Evolutionary conservation across 2,329 filamentous ascomycete genomes (phyloP).

Genomic region (Tothia fuscella): DNA sequence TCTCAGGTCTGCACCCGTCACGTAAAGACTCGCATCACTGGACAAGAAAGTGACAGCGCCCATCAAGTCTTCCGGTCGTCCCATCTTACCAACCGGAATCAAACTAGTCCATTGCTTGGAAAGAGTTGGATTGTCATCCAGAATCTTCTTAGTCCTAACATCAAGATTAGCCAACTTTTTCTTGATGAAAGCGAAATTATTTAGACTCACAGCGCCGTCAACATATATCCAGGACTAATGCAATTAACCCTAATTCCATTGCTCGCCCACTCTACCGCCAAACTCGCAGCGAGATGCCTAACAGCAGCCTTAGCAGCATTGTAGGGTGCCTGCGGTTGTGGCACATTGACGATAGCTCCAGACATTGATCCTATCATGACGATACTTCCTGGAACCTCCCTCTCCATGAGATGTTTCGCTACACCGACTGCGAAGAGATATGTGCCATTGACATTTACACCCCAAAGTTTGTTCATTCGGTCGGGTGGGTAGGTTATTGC

Average conservation of each 20-base stretch:
- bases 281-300: slow-evolving; percentile 70
- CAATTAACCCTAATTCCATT: slow-evolving; percentile 87
- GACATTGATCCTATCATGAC: slow-evolving; percentile 96
- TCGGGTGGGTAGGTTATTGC: slow-evolving; percentile 85
- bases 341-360: slow-evolving; percentile 85
- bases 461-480: slow-evolving; percentile 85
- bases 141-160: slow-evolving; percentile 75
- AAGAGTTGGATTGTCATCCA: slow-evolving; percentile 84
- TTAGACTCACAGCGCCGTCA: slow-evolving; percentile 68
- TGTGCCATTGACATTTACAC: slow-evolving; percentile 85
- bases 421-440: slow-evolving; percentile 79
- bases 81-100: slow-evolving; percentile 91
- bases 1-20: slow-evolving; percentile 57
- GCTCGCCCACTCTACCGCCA: slow-evolving; percentile 89
- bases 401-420: slow-evolving; percentile 78
- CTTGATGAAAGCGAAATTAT: background rate
- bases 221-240: slow-evolving; percentile 92
- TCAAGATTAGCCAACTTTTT: background rate
- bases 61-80: slow-evolving; percentile 81
- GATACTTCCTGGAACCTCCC: slow-evolving; percentile 68
- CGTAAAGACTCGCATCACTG: slow-evolving; percentile 51
- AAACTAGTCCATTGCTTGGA: slow-evolving; percentile 83
- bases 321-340: slow-evolving; percentile 86
- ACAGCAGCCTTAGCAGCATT: slow-evolving; percentile 90
- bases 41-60: slow-evolving; percentile 80